Evolutionary conservation across 352 stramenopile species (phyloP).

Genomic region (Globisporangium echinulatum): DNA sequence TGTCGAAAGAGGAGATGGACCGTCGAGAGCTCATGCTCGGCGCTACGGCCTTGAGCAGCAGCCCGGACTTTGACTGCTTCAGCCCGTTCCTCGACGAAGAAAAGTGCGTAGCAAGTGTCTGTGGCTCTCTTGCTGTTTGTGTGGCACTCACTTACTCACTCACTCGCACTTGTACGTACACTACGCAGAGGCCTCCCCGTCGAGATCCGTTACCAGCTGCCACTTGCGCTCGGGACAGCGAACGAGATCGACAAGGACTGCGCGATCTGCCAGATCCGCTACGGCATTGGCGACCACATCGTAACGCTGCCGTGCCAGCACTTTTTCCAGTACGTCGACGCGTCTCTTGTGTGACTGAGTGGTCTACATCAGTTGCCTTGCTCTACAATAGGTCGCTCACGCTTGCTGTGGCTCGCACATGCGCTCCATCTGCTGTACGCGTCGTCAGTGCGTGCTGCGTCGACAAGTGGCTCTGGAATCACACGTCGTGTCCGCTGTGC

Average conservation of each 20-base stretch:
- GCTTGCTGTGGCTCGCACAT: background rate
- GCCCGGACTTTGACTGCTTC: conserved; percentile 60
- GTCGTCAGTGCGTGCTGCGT: conserved; percentile 60
- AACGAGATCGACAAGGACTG: conserved; percentile 84
- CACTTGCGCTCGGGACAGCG: conserved; percentile 64
- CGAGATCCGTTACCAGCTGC: conserved; percentile 76
- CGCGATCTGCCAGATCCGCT: conserved; percentile 79
- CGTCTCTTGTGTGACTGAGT: background rate
- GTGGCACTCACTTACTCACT: background rate
- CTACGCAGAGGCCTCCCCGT: conserved; percentile 52
- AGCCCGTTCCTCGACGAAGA: conserved; percentile 76
- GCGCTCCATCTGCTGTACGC: background rate
- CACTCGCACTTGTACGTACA: background rate
- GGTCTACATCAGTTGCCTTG: too few relatives aligned
- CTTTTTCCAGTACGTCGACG: conserved; percentile 75
- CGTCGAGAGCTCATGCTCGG: conserved; percentile 44
- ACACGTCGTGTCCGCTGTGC: conserved; percentile 81
- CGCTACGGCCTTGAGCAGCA: conserved; percentile 55
- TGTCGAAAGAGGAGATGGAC: conserved; percentile 59
- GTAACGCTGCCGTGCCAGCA: conserved; percentile 79
- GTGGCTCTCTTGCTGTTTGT: background rate
- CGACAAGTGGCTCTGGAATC: conserved; percentile 83
- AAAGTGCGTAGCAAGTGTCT: conserved; percentile 8
- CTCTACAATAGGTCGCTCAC: background rate
- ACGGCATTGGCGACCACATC: conserved; percentile 82